Conservation (phyloP, 2,329 filamentous ascomycete genomes). For the Claviceps pazoutovae region DNA sequence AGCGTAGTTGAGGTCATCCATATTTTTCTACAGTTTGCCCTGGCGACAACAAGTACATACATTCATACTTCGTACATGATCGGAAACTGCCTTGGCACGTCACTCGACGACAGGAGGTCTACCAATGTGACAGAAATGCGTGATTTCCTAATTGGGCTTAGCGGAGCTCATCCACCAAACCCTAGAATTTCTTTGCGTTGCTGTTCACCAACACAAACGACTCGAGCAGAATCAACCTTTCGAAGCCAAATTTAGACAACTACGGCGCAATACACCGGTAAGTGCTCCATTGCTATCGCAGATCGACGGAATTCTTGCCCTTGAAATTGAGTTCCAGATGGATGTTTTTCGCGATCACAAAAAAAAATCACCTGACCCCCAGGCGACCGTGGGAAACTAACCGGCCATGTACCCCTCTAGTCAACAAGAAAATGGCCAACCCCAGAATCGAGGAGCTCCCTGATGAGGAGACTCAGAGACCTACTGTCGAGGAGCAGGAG, state of each 20-base stretch:
- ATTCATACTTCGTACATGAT: not conserved
- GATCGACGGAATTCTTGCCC: not conserved
- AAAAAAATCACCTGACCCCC: conserved; percentile 3
- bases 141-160: conserved; percentile 29
- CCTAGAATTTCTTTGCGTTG: conserved; percentile 29
- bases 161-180: conserved; percentile 26
- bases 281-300: conserved; percentile 15
- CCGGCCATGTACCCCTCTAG: conserved; percentile 2
- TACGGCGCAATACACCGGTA: conserved; percentile 23
- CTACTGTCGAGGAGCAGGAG: conserved; percentile 60
- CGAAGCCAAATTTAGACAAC: conserved; percentile 18
- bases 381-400: conserved; percentile 3
- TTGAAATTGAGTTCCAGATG: not conserved
- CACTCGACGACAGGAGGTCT: not conserved
- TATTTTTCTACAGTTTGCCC: not conserved
- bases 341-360: not conserved
- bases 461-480: conserved; percentile 79
- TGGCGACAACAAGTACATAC: too few relatives aligned
- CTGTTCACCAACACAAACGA: conserved; percentile 26
- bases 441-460: conserved; percentile 95
- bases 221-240: conserved; percentile 15
- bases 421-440: conserved; percentile 67
- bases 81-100: not conserved
- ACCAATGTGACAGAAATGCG: conserved; percentile 2
- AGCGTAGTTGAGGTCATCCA: not conserved